Base-by-base conservation (phyloP, 768 basidiomycete species). In the Lactarius vividus region DNA sequence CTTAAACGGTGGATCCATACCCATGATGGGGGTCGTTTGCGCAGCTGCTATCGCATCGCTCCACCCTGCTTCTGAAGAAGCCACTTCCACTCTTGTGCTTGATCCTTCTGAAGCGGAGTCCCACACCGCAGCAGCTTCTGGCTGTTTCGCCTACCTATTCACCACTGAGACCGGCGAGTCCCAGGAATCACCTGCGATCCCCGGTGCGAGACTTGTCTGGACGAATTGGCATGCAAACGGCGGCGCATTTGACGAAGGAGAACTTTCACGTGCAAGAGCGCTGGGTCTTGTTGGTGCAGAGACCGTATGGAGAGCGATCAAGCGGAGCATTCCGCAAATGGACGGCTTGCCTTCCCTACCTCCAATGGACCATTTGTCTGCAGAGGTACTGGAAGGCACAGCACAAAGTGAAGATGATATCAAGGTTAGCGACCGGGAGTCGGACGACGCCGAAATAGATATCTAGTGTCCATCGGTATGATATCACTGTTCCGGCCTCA, bases 11-110 rank as follows among this genome's bases (percentile, higher is more conserved):
- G 84, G 85, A 0, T 89, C 89, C 1, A 76, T 94, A 0, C 86
- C 89, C 0, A 87, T 92, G 89, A 78, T 82, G 2, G 89, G 90
- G 1, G 84, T 88, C n/a, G 81, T 89, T 0, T 87, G 86, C 60
- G 91, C 91, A 4, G 82, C 88, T 2, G 77, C 88, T 0, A 79
- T 89, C 1, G 85, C 84, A 0, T 77, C 78, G 16, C 57, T 77
- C 7, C 54, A 59, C 33, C 31, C 66, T 2, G 26, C 62, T 2
- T 42, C 61, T 3, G 72, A 70, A 20, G 63, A 69, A 7, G 73
- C 68, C 26, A 13, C 54, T n/a, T 72, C 77, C 0, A 65, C 68
- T 1, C 73, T 87, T 2, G 72, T 88, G 16, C 75, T 86, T 2
- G 86, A 88, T 72, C 85, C 87, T 1, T 77, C 73, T 10, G 82